These are phyloP conservation scores for Penicillium oxalicum DNA, from an alignment of 2,329 filamentous ascomycete genomes.

Conservation along the genomic window DNA sequence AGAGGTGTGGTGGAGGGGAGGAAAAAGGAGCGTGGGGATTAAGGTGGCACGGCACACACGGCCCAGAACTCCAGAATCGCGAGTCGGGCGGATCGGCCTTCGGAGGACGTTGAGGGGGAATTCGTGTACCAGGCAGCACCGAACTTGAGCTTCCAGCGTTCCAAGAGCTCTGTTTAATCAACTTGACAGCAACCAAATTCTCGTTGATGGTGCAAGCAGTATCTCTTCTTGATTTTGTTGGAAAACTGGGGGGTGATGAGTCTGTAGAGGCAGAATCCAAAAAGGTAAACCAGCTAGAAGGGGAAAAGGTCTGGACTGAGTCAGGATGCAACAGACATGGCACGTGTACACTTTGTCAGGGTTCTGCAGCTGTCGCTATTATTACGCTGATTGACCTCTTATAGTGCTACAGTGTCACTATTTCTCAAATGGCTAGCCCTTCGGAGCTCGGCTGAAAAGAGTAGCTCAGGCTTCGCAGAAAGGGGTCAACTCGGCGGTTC, in stretches of 20 bases:
- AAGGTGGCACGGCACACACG: constrained; percentile 20
- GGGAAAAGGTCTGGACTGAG: neutral
- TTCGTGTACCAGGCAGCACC: too few species aligned
- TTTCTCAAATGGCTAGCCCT: too few species aligned
- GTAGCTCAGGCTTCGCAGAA: too few species aligned
- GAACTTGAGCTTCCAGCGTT: neutral
- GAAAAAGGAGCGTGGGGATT: constrained; percentile 27
- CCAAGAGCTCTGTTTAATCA: too few species aligned
- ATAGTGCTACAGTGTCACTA: too few species aligned
- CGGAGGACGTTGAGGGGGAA: constrained; percentile 3
- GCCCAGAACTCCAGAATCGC: constrained; percentile 17
- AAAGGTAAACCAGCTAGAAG: neutral
- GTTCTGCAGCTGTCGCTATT: too few species aligned
- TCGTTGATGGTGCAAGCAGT: too few species aligned
- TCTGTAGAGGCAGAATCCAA: neutral
- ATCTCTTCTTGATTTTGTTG: too few species aligned
- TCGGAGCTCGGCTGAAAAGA: too few species aligned
- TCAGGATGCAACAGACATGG: neutral
- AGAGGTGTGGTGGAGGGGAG: constrained; percentile 12
- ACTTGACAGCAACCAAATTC: too few species aligned
- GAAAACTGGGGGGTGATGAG: neutral
- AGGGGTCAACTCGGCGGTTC: too few species aligned
- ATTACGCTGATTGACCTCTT: too few species aligned
- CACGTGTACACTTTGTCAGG: constrained; percentile 5
- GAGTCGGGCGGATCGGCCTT: constrained; percentile 19